Conservation (phyloP, 108 stramenopile genomes). For the Ochromonas danica region DNA sequence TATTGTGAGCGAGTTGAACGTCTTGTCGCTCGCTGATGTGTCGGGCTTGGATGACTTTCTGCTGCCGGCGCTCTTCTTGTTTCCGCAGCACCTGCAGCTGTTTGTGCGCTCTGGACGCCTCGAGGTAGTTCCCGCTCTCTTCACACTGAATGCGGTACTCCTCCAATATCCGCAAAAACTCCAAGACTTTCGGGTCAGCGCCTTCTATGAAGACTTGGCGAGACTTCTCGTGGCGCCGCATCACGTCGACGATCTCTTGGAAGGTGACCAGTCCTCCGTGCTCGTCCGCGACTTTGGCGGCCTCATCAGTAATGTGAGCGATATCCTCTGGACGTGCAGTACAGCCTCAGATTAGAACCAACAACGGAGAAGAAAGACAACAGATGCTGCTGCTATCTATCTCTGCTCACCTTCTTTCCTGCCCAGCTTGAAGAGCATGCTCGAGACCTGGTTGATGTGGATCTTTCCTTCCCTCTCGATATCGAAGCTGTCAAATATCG, state of each 20-base stretch:
- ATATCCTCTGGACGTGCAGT: slow-evolving; percentile 6
- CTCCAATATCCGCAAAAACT: slow-evolving; percentile 64
- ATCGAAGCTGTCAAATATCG: slow-evolving; percentile 20
- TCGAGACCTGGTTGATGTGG: slow-evolving; percentile 16
- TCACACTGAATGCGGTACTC: slow-evolving; percentile 67
- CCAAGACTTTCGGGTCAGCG: slow-evolving; percentile 62
- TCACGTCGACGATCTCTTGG: background rate
- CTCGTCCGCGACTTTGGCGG: slow-evolving; percentile 4
- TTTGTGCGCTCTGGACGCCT: slow-evolving; percentile 58
- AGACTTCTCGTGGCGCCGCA: background rate
- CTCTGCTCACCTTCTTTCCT: slow-evolving; percentile 18
- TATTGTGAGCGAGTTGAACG: slow-evolving; percentile 67
- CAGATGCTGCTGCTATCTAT: no score
- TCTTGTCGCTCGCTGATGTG: slow-evolving; percentile 64
- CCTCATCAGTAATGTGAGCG: background rate
- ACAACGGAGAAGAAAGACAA: background rate
- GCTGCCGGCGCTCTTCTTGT: slow-evolving; percentile 63
- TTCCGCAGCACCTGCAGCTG: slow-evolving; percentile 59
- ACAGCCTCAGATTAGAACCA: no score
- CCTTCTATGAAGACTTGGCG: slow-evolving; percentile 39
- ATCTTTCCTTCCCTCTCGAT: background rate
- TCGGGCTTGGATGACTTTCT: slow-evolving; percentile 60
- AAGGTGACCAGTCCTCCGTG: background rate
- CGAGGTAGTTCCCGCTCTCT: slow-evolving; percentile 64
- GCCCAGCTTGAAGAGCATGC: background rate